Conservation (phyloP, 768 basidiomycete species). For the Dentipellis sp. region DNA sequence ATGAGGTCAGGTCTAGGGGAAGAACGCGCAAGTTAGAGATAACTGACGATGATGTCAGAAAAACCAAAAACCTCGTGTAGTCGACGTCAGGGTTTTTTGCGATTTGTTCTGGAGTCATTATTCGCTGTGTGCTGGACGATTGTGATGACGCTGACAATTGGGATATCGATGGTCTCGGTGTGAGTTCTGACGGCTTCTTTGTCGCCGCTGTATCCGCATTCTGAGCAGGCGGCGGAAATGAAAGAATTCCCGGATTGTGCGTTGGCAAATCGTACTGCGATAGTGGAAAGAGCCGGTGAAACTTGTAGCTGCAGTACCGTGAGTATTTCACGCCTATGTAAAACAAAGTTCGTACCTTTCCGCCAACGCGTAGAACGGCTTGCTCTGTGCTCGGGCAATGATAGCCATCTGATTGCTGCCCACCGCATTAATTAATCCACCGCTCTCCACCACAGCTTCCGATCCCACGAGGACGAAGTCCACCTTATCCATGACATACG, state of each 20-base stretch:
- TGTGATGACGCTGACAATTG: slow-evolving; percentile 11
- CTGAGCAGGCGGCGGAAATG: slow-evolving; percentile 42
- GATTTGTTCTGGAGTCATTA: slow-evolving; percentile 79
- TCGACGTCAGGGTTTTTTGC: slow-evolving; percentile 84
- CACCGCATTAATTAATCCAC: slow-evolving; percentile 85
- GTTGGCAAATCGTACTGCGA: slow-evolving; percentile 86
- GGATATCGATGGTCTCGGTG: slow-evolving; percentile 4
- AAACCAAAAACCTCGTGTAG: slow-evolving; percentile 66
- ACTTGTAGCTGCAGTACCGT: slow-evolving; percentile 71
- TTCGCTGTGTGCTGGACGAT: slow-evolving; percentile 21
- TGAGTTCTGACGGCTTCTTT: not conserved
- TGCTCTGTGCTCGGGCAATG: slow-evolving; percentile 88
- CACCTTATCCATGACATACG: slow-evolving; percentile 94
- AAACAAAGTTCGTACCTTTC: slow-evolving; percentile 50
- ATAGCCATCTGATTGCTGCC: slow-evolving; percentile 96
- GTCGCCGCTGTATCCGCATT: slow-evolving; percentile 4
- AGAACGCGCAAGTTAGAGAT: slow-evolving; percentile 12
- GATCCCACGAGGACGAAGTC: slow-evolving; percentile 95
- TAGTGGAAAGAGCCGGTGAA: slow-evolving; percentile 90
- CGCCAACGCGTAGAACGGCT: slow-evolving; percentile 93
- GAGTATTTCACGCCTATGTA: not conserved
- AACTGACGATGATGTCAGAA: not conserved
- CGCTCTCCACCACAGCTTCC: slow-evolving; percentile 96
- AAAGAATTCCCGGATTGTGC: slow-evolving; percentile 65
- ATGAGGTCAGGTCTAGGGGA: slow-evolving; percentile 76